These are phyloP conservation scores for Gossypium schwendimanii DNA, from an alignment of 441 rosid species.

Conservation along the genomic window DNA sequence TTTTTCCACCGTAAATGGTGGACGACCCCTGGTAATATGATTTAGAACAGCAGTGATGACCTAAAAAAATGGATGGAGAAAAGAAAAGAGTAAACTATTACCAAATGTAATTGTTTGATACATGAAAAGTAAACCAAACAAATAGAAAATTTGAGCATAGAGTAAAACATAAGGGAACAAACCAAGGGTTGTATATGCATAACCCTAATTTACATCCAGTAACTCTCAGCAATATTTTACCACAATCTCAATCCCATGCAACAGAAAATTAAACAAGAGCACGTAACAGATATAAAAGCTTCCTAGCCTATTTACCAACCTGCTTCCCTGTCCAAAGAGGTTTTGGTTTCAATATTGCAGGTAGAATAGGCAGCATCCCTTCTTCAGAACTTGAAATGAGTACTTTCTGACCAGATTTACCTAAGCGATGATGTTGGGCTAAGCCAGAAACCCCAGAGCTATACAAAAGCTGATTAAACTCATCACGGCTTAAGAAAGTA, in stretches of 20 bases:
- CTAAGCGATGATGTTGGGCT: constrained; percentile 36
- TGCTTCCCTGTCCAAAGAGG: constrained; percentile 99
- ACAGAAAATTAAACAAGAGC: neutral
- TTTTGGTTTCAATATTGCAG: constrained; percentile 82
- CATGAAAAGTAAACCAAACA: neutral
- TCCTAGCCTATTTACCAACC: constrained; percentile 35
- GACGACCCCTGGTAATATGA: constrained; percentile 71
- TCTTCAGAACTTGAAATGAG: constrained; percentile 41
- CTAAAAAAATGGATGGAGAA: constrained; percentile 32
- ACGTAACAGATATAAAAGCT: neutral
- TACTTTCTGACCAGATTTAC: constrained; percentile 69
- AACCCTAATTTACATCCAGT: neutral
- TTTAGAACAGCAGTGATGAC: constrained; percentile 74
- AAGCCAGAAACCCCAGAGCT: constrained; percentile 66
- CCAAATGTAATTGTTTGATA: constrained; percentile 1
- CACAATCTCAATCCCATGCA: neutral
- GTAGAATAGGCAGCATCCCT: constrained; percentile 39
- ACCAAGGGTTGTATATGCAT: neutral
- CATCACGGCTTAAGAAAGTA: constrained; percentile 69
- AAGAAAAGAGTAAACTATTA: neutral
- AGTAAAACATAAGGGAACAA: neutral
- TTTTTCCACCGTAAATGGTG: constrained; percentile 82
- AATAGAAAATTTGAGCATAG: neutral
- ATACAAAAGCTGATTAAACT: constrained; percentile 76
- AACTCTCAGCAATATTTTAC: neutral